These are phyloP conservation scores for Cunninghamia lanceolata DNA, from an alignment of 75 land plant genomes.

Conservation along the genomic window DNA sequence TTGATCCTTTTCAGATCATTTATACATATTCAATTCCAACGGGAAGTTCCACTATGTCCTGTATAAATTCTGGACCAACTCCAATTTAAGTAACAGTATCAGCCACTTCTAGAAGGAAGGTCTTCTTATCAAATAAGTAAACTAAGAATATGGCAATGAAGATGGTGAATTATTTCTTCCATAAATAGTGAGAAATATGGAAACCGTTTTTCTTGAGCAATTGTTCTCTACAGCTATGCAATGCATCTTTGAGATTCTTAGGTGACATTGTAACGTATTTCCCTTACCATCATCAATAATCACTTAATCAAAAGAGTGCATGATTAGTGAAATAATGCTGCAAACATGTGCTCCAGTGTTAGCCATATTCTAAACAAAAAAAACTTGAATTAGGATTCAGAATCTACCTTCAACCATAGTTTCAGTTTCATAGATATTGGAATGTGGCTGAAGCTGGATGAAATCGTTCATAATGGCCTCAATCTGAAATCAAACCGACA, in stretches of 20 bases:
- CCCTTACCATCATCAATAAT: not conserved
- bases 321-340: not conserved
- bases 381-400: not conserved
- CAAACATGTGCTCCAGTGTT: not conserved
- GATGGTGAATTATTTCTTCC: not conserved
- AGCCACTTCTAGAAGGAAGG: not conserved
- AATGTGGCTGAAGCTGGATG: conserved; percentile 72
- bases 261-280: not conserved
- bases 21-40: not conserved
- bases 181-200: not conserved
- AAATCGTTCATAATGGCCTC: conserved; percentile 97
- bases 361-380: not conserved
- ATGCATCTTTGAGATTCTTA: not conserved
- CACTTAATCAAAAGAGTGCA: not conserved
- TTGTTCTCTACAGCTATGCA: not conserved
- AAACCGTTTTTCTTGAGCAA: not conserved
- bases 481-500: conserved; percentile 47
- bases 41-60: not conserved
- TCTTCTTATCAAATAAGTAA: not conserved
- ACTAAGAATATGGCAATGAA: not conserved
- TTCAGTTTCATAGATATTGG: conserved; percentile 69
- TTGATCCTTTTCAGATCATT: no score
- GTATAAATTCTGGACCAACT: not conserved
- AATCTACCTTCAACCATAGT: conserved; percentile 92
- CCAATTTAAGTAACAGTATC: not conserved